Conservation (phyloP, 1,139 yeast genomes). For the Kodamaea sp. region DNA sequence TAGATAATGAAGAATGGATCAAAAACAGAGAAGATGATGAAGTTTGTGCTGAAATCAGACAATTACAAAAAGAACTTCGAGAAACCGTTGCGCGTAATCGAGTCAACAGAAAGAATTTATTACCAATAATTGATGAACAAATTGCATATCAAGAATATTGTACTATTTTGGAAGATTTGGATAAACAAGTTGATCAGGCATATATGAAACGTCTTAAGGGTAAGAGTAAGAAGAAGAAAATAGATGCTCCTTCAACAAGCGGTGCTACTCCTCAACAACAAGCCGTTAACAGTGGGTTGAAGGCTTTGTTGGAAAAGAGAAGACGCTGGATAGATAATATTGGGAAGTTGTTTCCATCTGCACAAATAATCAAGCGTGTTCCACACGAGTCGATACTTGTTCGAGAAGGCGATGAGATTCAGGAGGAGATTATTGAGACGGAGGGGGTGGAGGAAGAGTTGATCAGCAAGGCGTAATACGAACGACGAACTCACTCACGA, state of each 20-base stretch:
- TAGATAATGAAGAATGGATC: conserved; percentile 73
- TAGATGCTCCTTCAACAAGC: conserved; percentile 27
- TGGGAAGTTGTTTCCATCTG: conserved; percentile 74
- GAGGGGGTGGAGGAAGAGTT: conserved; percentile 44
- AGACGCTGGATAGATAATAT: conserved; percentile 84
- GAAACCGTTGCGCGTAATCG: conserved; percentile 62
- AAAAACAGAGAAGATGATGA: conserved; percentile 90
- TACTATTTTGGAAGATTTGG: conserved; percentile 86
- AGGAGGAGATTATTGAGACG: conserved; percentile 42
- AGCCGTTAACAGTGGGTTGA: conserved; percentile 72
- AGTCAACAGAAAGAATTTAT: conserved; percentile 59
- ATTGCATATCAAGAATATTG: conserved; percentile 94
- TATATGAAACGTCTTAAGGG: conserved; percentile 79
- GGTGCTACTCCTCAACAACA: conserved; percentile 33
- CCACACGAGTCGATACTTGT: conserved; percentile 58
- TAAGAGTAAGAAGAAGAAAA: conserved; percentile 77
- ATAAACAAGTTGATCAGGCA: conserved; percentile 95
- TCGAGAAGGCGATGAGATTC: conserved; percentile 38
- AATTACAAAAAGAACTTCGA: conserved; percentile 64
- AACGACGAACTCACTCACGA: too few species aligned
- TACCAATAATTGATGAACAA: conserved; percentile 82
- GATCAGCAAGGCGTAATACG: conserved; percentile 21
- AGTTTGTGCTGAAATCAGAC: conserved; percentile 77
- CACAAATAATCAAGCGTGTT: conserved; percentile 69
- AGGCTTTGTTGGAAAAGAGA: conserved; percentile 80